These are phyloP conservation scores for Aurantiochytrium sp. DNA, from an alignment of 108 stramenopile genomes.

Conservation along the genomic window DNA sequence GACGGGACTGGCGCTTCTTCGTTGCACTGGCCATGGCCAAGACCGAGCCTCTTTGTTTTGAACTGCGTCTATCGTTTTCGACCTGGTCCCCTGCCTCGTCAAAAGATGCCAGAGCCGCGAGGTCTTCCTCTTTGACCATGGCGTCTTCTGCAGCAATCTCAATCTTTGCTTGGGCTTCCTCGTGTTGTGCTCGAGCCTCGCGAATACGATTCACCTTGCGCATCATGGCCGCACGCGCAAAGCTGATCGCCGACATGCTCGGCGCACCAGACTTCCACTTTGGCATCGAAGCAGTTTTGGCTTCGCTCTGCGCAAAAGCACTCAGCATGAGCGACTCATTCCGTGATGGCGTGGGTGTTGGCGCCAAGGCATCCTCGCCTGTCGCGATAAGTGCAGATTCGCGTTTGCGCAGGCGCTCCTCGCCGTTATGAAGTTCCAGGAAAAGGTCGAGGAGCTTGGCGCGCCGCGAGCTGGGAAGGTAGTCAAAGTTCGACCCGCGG, in stretches of 20 bases:
- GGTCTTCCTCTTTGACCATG: neutral
- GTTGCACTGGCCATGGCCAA: neutral
- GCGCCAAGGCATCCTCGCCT: no score
- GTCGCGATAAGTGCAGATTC: neutral
- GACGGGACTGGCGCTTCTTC: neutral
- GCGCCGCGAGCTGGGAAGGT: neutral
- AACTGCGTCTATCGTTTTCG: neutral
- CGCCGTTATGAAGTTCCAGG: neutral
- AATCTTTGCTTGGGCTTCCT: neutral
- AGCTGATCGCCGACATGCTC: neutral
- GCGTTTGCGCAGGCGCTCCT: neutral
- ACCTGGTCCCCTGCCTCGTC: neutral
- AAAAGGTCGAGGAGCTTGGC: neutral
- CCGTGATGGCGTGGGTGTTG: no score
- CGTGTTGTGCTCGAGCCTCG: neutral
- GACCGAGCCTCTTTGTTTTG: neutral
- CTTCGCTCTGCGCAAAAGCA: no score
- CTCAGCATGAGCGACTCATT: no score
- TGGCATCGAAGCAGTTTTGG: no score
- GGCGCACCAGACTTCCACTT: neutral
- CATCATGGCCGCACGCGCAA: neutral
- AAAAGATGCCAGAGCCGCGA: neutral
- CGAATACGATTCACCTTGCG: neutral
- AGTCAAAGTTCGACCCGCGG: constrained; percentile 16
- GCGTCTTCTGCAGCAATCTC: neutral